Evolutionary conservation across 106 monocot species (phyloP).

Genomic region (Cymbidium sinense): DNA sequence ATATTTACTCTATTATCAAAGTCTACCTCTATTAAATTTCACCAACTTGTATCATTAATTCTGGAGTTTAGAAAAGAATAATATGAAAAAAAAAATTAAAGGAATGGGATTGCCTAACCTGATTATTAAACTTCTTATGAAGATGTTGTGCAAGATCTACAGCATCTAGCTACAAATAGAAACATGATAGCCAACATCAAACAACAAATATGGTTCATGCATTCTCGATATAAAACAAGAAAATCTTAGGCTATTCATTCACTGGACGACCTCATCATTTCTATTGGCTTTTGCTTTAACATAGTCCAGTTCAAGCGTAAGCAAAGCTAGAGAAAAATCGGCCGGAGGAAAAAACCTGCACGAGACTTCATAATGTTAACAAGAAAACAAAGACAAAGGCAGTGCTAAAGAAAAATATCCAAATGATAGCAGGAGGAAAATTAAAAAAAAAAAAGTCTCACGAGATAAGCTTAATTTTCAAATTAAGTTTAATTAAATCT

Average conservation of each 20-base stretch:
- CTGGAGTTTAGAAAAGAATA: neutral
- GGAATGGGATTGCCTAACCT: constrained; percentile 33
- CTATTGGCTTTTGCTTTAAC: constrained; percentile 55
- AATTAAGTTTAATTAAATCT: too few species aligned
- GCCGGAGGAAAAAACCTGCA: constrained; percentile 55
- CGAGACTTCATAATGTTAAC: too few species aligned
- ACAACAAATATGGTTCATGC: neutral
- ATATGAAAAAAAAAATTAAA: neutral
- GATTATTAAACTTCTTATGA: constrained; percentile 46
- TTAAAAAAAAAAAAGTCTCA: too few species aligned
- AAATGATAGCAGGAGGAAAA: too few species aligned
- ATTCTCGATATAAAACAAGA: neutral
- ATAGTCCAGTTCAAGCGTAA: constrained; percentile 80
- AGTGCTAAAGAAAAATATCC: too few species aligned
- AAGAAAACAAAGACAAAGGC: too few species aligned
- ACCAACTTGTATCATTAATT: too few species aligned
- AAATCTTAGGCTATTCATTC: too few species aligned
- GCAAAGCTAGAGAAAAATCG: constrained; percentile 66
- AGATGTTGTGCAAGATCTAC: constrained; percentile 77
- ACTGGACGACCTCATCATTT: constrained; percentile 69
- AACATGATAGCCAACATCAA: neutral
- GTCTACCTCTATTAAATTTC: too few species aligned
- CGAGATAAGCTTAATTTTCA: too few species aligned
- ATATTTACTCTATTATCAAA: too few species aligned
- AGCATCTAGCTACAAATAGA: constrained; percentile 63